Base-by-base conservation (phyloP, 148 eudicot genomes). In the Amaranthus cruentus region DNA sequence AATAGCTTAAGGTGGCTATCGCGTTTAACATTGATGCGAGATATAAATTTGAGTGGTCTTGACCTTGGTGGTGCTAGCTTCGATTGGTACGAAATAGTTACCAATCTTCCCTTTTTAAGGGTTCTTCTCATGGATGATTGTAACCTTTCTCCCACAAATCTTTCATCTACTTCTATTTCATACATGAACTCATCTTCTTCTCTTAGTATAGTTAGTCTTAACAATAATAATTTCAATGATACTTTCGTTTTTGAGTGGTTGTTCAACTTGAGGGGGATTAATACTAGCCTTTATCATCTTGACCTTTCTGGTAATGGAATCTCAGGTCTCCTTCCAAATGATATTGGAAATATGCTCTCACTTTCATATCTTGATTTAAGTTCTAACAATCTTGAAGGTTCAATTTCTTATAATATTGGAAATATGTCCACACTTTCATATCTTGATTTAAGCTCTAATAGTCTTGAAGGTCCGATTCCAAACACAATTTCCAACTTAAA, bases 211-310 rank as follows among this genome's bases (percentile, higher is more conserved):
- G 70, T 80, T 46, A 50, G 58, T 60, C 81, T 83, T 51, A 5
- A 54, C 2, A 46, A 12, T 0, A 83, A 83, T 70, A 2, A 15
- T 3, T 69, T 79, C 53, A 62, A 47, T 15, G 75, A 71, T 13
- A 54, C 49, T 7, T 64, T 56, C 5, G 48, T 79, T 48, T 77
- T 71, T 38, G 54, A 9, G 2, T 77, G 83, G 78, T 55, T 83
- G 55, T 80, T 67, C 70, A 77, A 77, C 47, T 58, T 76, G 15
- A 71, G 52, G 12, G 49, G 15, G 48, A 72, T 57, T 7, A 15
- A 7, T 50, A 48, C 80, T 50, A 56, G n/a, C 46, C 83, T 79
- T 59, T 64, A 47, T 5, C 9, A 76, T 54, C 73, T 83, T n/a
- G 64, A 74, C 57, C 81, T 83, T 18, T 21, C 62, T 5, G 1